phyloP scores from a whole-genome alignment of 768 basidiomycete species.

The Boletus subparvulus region DNA sequence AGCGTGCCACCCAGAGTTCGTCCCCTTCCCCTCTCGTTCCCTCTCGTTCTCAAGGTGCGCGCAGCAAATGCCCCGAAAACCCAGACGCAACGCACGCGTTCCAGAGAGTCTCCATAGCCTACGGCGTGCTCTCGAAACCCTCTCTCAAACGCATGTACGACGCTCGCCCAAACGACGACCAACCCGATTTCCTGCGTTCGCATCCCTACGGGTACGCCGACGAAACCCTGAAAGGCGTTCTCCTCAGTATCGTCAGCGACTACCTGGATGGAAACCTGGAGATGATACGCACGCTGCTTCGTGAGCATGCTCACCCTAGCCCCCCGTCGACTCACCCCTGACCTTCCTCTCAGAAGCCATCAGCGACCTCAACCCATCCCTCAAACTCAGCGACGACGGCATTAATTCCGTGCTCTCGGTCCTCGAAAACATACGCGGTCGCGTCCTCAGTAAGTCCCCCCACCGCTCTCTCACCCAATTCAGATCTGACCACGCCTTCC shows the following conservation, averaged over 20 bases:
- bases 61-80: slow-evolving; percentile 75
- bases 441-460: slow-evolving; percentile 57
- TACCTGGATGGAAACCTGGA: slow-evolving; percentile 88
- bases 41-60: slow-evolving; percentile 2
- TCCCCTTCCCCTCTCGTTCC: slow-evolving; percentile 12
- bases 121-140: slow-evolving; percentile 76
- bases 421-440: slow-evolving; percentile 68
- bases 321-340: no score
- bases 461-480: neutral
- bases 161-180: slow-evolving; percentile 43
- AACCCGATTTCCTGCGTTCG: slow-evolving; percentile 51
- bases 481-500: neutral
- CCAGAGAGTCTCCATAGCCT: slow-evolving; percentile 83
- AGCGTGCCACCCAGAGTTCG: slow-evolving; percentile 86
- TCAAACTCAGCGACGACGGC: slow-evolving; percentile 75
- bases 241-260: slow-evolving; percentile 75
- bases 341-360: slow-evolving; percentile 55
- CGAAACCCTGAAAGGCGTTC: slow-evolving; percentile 74
- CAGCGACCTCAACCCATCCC: slow-evolving; percentile 76
- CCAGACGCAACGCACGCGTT: slow-evolving; percentile 81
- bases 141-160: slow-evolving; percentile 70
- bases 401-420: slow-evolving; percentile 73
- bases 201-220: slow-evolving; percentile 60
- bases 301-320: slow-evolving; percentile 40
- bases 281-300: slow-evolving; percentile 71